These are phyloP conservation scores for Chrysoporthe cubensis DNA, from an alignment of 2,329 filamentous ascomycete genomes.

Conservation along the genomic window DNA sequence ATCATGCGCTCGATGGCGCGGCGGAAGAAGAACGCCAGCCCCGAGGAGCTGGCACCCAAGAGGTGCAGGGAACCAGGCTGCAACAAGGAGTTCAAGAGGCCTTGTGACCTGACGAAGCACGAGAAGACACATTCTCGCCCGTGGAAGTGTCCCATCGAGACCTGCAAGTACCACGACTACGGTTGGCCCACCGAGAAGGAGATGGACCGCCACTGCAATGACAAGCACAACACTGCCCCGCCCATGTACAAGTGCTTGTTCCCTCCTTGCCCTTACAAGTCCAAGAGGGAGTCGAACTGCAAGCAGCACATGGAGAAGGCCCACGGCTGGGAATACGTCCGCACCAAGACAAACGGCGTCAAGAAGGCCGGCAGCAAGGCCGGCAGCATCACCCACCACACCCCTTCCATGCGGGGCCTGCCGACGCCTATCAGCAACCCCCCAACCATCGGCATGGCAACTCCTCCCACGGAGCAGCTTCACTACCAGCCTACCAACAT, in stretches of 20 bases:
- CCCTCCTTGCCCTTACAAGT: conserved; percentile 86
- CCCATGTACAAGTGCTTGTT: conserved; percentile 83
- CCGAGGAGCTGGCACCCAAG: conserved; percentile 80
- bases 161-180: conserved; percentile 87
- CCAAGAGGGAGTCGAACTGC: conserved; percentile 94
- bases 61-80: conserved; percentile 76
- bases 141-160: conserved; percentile 83
- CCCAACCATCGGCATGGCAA: conserved; percentile 55
- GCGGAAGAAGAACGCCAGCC: conserved; percentile 88
- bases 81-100: conserved; percentile 91
- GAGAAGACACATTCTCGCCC: conserved; percentile 97
- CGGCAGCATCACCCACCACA: conserved; percentile 52
- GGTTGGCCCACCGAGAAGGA: conserved; percentile 99
- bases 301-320: conserved; percentile 99
- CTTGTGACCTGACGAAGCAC: conserved; percentile 97
- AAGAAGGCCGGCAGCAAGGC: conserved; percentile 58
- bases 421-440: conserved; percentile 65
- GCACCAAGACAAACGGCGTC: conserved; percentile 84
- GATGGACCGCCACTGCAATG: conserved; percentile 92
- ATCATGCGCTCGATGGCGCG: conserved; percentile 93
- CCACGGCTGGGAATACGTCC: conserved; percentile 86
- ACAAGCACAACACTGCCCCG: conserved; percentile 86
- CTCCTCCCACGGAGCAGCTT: conserved; percentile 57
- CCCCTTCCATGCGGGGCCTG: conserved; percentile 64
- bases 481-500: conserved; percentile 44